Evolutionary conservation across 2,329 filamentous ascomycete genomes (phyloP).

Genomic region (Epichloe sp.): DNA sequence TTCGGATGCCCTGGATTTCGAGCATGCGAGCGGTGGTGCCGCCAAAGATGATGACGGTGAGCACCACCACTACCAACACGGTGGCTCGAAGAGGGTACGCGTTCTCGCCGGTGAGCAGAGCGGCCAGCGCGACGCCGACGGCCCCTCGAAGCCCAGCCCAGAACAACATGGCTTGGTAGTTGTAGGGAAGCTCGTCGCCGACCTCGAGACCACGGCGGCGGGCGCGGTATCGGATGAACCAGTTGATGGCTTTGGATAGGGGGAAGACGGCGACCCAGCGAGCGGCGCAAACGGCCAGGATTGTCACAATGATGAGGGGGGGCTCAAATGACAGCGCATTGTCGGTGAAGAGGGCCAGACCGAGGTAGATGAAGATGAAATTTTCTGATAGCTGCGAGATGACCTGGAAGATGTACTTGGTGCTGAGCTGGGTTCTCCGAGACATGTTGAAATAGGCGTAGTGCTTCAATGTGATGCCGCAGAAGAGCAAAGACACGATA

Average conservation of each 20-base stretch:
- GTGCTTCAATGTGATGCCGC: conserved; percentile 95
- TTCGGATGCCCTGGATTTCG: conserved; percentile 92
- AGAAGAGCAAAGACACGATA: conserved; percentile 93
- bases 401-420: conserved; percentile 93
- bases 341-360: conserved; percentile 88
- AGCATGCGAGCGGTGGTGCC: conserved; percentile 96
- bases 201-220: conserved; percentile 59
- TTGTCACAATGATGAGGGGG: conserved; percentile 86
- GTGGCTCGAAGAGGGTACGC: conserved; percentile 77
- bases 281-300: conserved; percentile 81
- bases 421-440: conserved; percentile 87
- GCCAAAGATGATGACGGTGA: conserved; percentile 97
- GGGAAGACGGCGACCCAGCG: conserved; percentile 93
- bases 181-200: conserved; percentile 80
- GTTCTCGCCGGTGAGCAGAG: conserved; percentile 72
- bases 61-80: conserved; percentile 90
- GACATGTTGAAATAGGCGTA: conserved; percentile 99
- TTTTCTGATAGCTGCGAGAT: conserved; percentile 94
- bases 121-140: conserved; percentile 87
- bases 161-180: conserved; percentile 99
- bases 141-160: conserved; percentile 94
- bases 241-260: conserved; percentile 84
- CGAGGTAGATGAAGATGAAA: conserved; percentile 99
- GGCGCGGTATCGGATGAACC: conserved; percentile 78
- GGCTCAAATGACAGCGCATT: conserved; percentile 78